Evolutionary conservation across 805 yeast genomes (phyloP).

Genomic region (Yarrowia sp.): DNA sequence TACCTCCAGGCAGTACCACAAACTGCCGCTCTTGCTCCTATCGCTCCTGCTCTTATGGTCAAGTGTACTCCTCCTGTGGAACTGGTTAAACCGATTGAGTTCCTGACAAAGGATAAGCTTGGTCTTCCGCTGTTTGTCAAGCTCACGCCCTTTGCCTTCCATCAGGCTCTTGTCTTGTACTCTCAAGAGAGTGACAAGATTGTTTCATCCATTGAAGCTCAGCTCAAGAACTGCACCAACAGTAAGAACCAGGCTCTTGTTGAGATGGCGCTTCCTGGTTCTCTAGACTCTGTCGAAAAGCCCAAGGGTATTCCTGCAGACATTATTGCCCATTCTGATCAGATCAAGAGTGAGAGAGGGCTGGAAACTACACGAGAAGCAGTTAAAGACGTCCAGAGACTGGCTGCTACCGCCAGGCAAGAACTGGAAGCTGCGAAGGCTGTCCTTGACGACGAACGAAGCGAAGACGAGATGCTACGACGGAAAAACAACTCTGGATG

Average conservation of each 20-base stretch:
- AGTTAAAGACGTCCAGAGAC: conserved; percentile 55
- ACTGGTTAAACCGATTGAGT: conserved; percentile 49
- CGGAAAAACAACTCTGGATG: conserved; percentile 63
- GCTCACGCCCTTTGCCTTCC: conserved; percentile 69
- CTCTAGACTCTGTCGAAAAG: conserved; percentile 65
- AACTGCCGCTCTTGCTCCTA: conserved; percentile 51
- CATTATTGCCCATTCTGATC: conserved; percentile 62
- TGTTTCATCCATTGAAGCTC: conserved; percentile 43
- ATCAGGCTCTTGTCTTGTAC: conserved; percentile 71
- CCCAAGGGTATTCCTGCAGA: conserved; percentile 65
- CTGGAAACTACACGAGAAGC: conserved; percentile 53
- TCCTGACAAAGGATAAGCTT: conserved; percentile 43
- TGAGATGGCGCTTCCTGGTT: conserved; percentile 56
- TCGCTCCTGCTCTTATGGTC: conserved; percentile 61
- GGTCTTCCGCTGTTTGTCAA: conserved; percentile 58
- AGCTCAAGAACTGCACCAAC: conserved; percentile 54
- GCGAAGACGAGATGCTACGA: conserved; percentile 63
- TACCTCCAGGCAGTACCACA: conserved; percentile 71
- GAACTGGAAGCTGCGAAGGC: conserved; percentile 49
- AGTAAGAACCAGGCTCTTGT: conserved; percentile 23
- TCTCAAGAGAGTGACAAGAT: conserved; percentile 55
- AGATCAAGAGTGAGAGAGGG: conserved; percentile 63
- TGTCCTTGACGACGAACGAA: conserved; percentile 58
- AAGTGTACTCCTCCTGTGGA: conserved; percentile 55
- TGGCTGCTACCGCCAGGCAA: conserved; percentile 54